phyloP scores from a whole-genome alignment of 345 rosid genomes.

The Hevea brasiliensis region DNA sequence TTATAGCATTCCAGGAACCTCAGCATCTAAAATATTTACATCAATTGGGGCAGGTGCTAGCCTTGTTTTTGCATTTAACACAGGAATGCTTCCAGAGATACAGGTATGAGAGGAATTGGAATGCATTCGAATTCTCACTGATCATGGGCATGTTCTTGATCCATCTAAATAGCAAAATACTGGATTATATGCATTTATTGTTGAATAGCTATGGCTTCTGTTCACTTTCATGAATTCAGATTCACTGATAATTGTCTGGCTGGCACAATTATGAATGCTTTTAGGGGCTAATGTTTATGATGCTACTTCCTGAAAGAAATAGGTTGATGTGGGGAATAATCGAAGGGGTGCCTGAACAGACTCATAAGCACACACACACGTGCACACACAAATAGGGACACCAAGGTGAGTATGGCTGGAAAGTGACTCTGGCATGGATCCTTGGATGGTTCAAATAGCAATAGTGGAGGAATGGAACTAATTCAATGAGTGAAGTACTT shows the following conservation, averaged over 20 bases:
- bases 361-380: no score
- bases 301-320: neutral
- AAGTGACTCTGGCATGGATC: neutral
- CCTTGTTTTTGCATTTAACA: constrained; percentile 86
- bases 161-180: neutral
- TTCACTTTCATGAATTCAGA: neutral
- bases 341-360: no score
- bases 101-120: constrained; percentile 39
- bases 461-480: neutral
- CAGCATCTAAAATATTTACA: constrained; percentile 49
- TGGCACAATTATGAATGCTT: neutral
- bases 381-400: no score
- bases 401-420: no score
- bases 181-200: neutral
- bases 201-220: neutral
- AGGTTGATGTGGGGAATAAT: neutral
- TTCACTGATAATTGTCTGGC: neutral
- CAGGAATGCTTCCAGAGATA: constrained; percentile 99
- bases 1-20: constrained; percentile 61
- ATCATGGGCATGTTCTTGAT: neutral
- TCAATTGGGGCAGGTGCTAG: constrained; percentile 80
- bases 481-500: neutral
- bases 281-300: neutral
- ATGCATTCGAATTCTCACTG: neutral
- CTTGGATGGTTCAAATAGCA: neutral